Evolutionary conservation across 2,329 filamentous ascomycete species (phyloP).

Genomic region (Verticillium klebahnii): DNA sequence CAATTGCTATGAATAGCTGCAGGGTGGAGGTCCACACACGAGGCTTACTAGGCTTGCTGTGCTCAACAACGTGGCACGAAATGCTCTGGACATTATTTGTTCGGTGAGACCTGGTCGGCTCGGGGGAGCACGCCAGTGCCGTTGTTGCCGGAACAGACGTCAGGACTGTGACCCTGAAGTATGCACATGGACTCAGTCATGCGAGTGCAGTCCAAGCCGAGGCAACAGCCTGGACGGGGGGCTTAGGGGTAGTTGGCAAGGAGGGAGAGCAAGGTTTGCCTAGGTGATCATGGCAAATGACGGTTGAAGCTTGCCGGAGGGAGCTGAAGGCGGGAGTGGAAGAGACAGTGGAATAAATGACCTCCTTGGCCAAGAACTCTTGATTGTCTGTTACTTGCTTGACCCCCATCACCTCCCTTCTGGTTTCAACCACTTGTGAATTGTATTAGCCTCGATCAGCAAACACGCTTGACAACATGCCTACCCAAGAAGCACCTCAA

Average conservation of each 20-base stretch:
- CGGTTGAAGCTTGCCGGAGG: neutral
- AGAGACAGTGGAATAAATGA: neutral
- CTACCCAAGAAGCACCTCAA: slow-evolving; percentile 32
- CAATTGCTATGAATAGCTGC: neutral
- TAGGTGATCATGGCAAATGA: neutral
- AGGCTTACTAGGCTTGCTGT: neutral
- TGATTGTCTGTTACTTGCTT: neutral
- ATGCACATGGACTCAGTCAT: neutral
- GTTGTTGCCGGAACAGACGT: neutral
- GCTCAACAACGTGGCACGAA: neutral
- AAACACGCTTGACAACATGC: slow-evolving; percentile 26
- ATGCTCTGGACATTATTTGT: neutral
- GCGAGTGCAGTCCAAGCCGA: neutral
- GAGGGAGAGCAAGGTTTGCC: neutral
- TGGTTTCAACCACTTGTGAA: neutral
- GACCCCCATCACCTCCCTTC: neutral
- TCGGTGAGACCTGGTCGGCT: neutral
- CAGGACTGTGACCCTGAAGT: neutral
- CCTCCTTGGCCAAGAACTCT: neutral
- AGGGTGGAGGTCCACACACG: no score
- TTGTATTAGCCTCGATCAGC: neutral
- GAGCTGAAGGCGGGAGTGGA: neutral
- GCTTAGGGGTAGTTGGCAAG: neutral
- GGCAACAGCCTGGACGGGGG: neutral
- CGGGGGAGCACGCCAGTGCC: neutral